phyloP scores from a whole-genome alignment of 306 rosid species.

The Cercis canadensis region DNA sequence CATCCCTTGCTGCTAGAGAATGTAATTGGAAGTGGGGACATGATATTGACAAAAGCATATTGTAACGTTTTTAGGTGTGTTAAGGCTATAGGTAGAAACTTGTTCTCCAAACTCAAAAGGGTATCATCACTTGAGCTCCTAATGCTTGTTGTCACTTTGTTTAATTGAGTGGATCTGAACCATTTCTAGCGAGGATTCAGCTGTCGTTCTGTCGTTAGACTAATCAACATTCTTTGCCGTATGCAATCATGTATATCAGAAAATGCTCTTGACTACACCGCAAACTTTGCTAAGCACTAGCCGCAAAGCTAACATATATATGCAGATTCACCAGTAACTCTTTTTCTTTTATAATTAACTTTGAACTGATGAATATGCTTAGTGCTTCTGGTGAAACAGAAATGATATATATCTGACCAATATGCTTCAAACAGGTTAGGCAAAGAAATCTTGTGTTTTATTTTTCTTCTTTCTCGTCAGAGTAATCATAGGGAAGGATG shows the following conservation, averaged over 20 bases:
- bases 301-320: conserved; percentile 34
- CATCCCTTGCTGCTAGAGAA: neutral
- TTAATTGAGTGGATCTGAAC: conserved; percentile 38
- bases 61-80: neutral
- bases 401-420: neutral
- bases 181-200: conserved; percentile 40
- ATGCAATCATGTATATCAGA: conserved; percentile 44
- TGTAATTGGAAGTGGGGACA: conserved; percentile 19
- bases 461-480: conserved; percentile 8
- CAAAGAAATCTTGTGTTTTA: neutral
- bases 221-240: conserved; percentile 41
- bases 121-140: neutral
- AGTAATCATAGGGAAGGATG: conserved; percentile 14
- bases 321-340: neutral
- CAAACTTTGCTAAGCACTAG: conserved; percentile 47
- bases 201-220: conserved; percentile 34
- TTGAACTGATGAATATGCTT: neutral
- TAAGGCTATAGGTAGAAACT: neutral
- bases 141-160: conserved; percentile 7
- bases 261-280: conserved; percentile 33
- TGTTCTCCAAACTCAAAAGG: conserved; percentile 23
- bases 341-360: neutral
- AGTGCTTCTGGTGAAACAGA: neutral
- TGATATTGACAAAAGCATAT: conserved; percentile 11
- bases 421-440: neutral